Base-by-base conservation (phyloP, 257 asterid genomes). In the Coffea eugenioides region DNA sequence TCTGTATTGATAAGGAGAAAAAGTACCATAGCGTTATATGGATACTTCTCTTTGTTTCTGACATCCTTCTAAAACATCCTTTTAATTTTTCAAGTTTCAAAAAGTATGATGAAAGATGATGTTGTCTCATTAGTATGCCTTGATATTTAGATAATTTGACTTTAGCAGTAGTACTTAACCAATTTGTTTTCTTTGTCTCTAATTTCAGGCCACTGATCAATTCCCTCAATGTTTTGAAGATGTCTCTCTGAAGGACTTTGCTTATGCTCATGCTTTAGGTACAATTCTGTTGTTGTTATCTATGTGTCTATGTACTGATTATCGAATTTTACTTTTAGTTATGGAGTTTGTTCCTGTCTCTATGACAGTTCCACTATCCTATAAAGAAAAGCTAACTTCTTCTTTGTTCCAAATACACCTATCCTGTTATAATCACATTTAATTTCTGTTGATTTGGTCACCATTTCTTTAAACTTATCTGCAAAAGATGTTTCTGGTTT, bases 201-300 rank as follows among this genome's bases (percentile, higher is more conserved):
- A 61, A 23, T 86, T 81, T 20, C 86, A 89, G 92, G 90, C 85
- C 81, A 71, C 87, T 73, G 88, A 83, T 82, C 80, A 57, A 41
- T 90, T 83, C 84, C 85, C 89, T 39, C 73, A 85, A 77, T 52
- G 73, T 77, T 84, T 88, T 46, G 70, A 54, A 76, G 83, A 81
- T 77, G 77, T 87, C 65, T 89, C 91, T 2, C 80, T 88, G 64
- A 74, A 80, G 77, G 97, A 89, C 67, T 95, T 95, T 81, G 75
- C 79, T 25, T 87, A 90, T 79, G 98, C 98, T 31, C 83, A 84
- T 81, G 91, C 92, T 57, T 85, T 91, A 82, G 89, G 92, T 87
- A 78, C 49, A 76, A 70, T 71, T 65, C 73, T 78, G 71, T 74
- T 21, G 16, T 9, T 64, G 14, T 31, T 45, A 49, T 71, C 41